Percentiles rank a stretch among this genome's conserved stretches.
phyloP scores from a whole-genome alignment of 441 rosid species.

The Theobroma grandiflorum region DNA sequence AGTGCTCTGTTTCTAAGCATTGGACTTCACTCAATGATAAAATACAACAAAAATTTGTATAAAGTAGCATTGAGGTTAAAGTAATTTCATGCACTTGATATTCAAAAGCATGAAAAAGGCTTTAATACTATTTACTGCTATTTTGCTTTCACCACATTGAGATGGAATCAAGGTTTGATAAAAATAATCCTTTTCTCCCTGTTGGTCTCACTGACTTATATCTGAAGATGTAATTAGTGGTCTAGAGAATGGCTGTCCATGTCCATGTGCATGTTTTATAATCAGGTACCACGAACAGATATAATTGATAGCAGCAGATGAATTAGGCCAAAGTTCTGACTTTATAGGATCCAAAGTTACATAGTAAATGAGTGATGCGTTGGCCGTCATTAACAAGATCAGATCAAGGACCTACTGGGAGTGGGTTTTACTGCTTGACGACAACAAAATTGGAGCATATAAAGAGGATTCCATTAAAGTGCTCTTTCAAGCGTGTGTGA shows the following conservation, averaged over 20 bases:
- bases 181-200: not conserved
- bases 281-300: not conserved
- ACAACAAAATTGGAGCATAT: not conserved
- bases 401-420: not conserved
- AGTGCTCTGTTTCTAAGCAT: not conserved
- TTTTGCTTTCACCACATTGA: not conserved
- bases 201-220: not conserved
- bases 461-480: no score
- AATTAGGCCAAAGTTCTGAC: not conserved
- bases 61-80: not conserved
- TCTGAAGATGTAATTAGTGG: not conserved
- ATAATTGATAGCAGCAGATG: not conserved
- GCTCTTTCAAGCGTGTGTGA: not conserved
- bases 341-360: not conserved
- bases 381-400: not conserved
- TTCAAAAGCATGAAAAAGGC: not conserved
- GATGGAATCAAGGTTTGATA: not conserved
- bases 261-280: not conserved
- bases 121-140: not conserved
- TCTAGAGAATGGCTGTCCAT: not conserved
- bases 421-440: not conserved
- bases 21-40: not conserved
- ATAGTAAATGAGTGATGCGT: not conserved
- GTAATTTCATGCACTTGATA: not conserved
- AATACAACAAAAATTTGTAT: not conserved